Percentiles rank a stretch among this genome's conserved stretches.
phyloP scores from a whole-genome alignment of 371 early-diverging fungal genomes.

The Syncephalastrum contaminatum region DNA sequence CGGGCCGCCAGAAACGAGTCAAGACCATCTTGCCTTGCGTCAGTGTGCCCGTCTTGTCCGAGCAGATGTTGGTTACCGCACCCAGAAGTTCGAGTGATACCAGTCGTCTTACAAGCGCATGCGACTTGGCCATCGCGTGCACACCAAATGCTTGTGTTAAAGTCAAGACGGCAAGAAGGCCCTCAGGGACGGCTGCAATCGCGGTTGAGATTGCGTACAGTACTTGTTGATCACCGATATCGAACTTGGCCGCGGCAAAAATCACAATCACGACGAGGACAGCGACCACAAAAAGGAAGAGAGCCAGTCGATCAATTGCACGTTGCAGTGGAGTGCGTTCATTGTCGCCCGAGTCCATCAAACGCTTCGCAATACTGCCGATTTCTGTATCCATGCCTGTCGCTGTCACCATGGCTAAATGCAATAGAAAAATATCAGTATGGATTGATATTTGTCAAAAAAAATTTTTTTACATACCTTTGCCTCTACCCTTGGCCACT shows the following conservation, averaged over 20 bases:
- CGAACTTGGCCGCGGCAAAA: conserved; percentile 56
- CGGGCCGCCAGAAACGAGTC: conserved; percentile 73
- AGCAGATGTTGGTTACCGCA: conserved; percentile 89
- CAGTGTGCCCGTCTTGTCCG: conserved; percentile 95
- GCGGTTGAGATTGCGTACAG: conserved; percentile 82
- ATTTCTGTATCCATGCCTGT: conserved; percentile 91
- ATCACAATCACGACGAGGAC: conserved; percentile 54
- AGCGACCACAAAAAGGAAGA: conserved; percentile 58
- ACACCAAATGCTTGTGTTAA: conserved; percentile 95
- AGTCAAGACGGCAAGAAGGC: conserved; percentile 87
- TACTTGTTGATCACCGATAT: conserved; percentile 63
- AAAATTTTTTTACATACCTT: conserved; percentile 64
- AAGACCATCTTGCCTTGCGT: conserved; percentile 91
- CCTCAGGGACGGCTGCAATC: conserved; percentile 96
- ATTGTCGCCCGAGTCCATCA: conserved; percentile 66
- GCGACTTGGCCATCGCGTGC: conserved; percentile 78
- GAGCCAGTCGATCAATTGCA: conserved; percentile 61
- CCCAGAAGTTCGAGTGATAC: conserved; percentile 90
- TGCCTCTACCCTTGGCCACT: conserved; percentile 48
- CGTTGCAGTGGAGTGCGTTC: conserved; percentile 75
- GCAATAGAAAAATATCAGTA: conserved; percentile 55
- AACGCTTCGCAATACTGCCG: conserved; percentile 86
- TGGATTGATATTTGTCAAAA: conserved; percentile 82
- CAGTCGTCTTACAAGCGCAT: conserved; percentile 85
- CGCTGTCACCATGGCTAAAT: conserved; percentile 79